These are phyloP conservation scores for Cetradonia linearis DNA, from an alignment of 495 filamentous ascomycete genomes.

Conservation along the genomic window DNA sequence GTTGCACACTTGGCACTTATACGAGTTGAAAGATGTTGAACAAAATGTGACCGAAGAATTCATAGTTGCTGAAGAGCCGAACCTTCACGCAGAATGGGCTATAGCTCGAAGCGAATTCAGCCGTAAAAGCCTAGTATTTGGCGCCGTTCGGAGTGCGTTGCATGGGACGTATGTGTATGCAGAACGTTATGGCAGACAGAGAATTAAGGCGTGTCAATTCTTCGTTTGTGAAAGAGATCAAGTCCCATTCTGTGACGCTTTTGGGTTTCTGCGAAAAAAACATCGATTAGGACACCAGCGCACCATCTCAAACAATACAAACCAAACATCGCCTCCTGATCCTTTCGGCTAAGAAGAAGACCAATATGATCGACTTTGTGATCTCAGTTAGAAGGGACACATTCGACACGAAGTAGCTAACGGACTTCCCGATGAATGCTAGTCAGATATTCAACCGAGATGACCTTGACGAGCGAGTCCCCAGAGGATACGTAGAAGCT, in stretches of 20 bases:
- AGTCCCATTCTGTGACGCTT: neutral
- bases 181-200: neutral
- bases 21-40: neutral
- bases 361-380: too few species aligned
- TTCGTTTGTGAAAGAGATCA: neutral
- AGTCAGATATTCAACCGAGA: too few species aligned
- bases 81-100: neutral
- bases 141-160: neutral
- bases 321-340: too few species aligned
- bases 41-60: neutral
- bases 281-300: too few species aligned
- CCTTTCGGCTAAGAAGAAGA: too few species aligned
- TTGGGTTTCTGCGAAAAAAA: neutral
- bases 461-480: too few species aligned
- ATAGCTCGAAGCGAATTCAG: neutral
- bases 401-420: too few species aligned
- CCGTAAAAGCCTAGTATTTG: neutral
- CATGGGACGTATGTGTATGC: neutral
- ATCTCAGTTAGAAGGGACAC: too few species aligned
- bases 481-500: too few species aligned
- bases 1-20: neutral
- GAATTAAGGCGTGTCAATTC: neutral
- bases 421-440: too few species aligned
- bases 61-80: neutral
- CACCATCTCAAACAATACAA: too few species aligned